Conservation (phyloP, 1,284 basidiomycete genomes). For the Anthracocystis panici-leucophaei region DNA sequence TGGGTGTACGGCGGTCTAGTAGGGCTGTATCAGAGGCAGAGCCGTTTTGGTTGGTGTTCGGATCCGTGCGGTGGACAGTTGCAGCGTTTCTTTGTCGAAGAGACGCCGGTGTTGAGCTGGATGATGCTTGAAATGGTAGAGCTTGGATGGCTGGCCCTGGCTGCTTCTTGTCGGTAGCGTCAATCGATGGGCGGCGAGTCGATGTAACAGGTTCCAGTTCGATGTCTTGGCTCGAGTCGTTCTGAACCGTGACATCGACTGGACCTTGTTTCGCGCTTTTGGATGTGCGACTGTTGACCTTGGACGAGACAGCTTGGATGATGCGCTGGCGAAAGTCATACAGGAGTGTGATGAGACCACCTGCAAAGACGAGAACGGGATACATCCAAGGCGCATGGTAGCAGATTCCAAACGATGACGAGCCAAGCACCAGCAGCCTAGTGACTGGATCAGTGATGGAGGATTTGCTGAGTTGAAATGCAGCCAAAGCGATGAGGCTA, state of each 20-base stretch:
- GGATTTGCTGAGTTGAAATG: conserved; percentile 73
- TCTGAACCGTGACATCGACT: background rate
- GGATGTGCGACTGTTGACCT: background rate
- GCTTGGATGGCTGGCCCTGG: conserved; percentile 13
- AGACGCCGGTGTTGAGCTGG: conserved; percentile 1
- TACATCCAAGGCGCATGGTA: conserved; percentile 72
- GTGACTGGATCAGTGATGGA: conserved; percentile 74
- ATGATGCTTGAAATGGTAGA: conserved; percentile 17
- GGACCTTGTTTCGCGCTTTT: background rate
- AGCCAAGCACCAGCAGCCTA: conserved; percentile 72
- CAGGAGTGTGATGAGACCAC: conserved; percentile 66
- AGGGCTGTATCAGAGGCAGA: background rate
- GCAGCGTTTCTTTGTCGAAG: conserved; percentile 22
- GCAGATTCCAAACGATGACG: conserved; percentile 73
- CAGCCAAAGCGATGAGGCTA: conserved; percentile 75
- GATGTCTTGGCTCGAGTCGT: conserved; percentile 31
- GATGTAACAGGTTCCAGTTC: conserved; percentile 36
- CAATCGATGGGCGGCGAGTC: conserved; percentile 6
- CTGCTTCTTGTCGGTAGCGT: conserved; percentile 27
- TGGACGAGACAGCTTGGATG: background rate
- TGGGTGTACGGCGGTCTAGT: conserved; percentile 31
- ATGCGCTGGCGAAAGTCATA: conserved; percentile 66
- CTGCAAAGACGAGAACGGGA: conserved; percentile 69
- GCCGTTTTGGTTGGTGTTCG: background rate
- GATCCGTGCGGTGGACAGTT: conserved; percentile 7